Base-by-base conservation (phyloP, 345 rosid species). In the Citrus trifoliata region DNA sequence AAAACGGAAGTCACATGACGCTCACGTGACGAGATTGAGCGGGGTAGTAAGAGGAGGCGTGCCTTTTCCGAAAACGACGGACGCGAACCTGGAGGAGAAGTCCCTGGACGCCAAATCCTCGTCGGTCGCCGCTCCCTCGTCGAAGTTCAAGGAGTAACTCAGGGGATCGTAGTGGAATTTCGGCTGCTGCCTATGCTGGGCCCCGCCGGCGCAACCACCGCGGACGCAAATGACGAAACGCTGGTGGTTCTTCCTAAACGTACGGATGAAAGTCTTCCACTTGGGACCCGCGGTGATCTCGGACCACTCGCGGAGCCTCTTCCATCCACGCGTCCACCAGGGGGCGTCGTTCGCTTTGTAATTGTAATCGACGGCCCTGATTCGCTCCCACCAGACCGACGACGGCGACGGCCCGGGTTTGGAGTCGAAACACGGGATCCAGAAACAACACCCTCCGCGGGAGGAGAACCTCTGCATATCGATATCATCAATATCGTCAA, bases 71-170 rank as follows among this genome's bases (percentile, higher is more conserved):
- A 85, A 79, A 83, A 88, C 89, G 60, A 83, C 35, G 46, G 90
- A 82, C 19, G 90, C 80, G 74, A 85, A 89, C 83, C 92, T 75
- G 18, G 82, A 80, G 9, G 93, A 87, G 79, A 89, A 91, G 63
- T 84, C 88, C 32, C 89, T 80, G 19, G 80, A 69, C 13, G 75
- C 38, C 35, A 63, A 76, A 72, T 82, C 89, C 13, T 84, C 85
- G 30, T 85, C 89, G 53, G 46, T 25, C 74, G 80, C 78, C 62
- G 62, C 78, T 0, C 98, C 97, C 7, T 93, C 96, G 56, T 95
- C 98, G 77, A 95, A 95, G 68, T 95, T 95, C 84, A 92, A 74
- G n/a, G 97, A 81, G 71, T 95, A 93, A 67, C 98, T 93, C 87
- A 80, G 55, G 1, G 97, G 93, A 85, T 93, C 97, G 75, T 95